Conservation (phyloP, 805 yeast species). For the Saccharomycopsis guyanensis region DNA sequence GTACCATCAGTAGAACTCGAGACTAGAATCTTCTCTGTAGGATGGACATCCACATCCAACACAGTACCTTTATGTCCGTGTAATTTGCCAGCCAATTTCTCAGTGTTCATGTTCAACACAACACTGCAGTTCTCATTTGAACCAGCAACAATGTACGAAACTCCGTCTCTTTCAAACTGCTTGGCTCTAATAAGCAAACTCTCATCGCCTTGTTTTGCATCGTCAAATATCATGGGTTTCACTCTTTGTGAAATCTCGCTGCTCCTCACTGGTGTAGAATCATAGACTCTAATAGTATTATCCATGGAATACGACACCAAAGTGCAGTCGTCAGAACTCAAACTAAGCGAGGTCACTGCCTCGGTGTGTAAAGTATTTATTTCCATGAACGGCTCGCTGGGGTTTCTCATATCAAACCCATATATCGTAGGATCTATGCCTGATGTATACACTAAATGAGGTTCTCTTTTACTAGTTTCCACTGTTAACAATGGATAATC, state of each 20-base stretch:
- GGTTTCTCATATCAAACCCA: conserved; percentile 50
- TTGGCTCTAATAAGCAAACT: conserved; percentile 42
- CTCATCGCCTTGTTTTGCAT: conserved; percentile 48
- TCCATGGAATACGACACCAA: conserved; percentile 48
- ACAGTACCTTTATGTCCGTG: conserved; percentile 59
- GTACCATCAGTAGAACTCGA: conserved; percentile 52
- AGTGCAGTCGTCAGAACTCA: conserved; percentile 40
- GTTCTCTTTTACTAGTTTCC: conserved; percentile 23
- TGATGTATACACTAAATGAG: neutral
- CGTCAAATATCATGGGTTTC: conserved; percentile 45
- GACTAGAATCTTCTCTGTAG: conserved; percentile 33
- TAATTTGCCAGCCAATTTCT: conserved; percentile 39
- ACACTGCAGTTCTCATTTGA: conserved; percentile 53
- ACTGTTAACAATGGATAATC: conserved; percentile 56
- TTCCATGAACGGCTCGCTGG: conserved; percentile 37
- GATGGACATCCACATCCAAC: conserved; percentile 51
- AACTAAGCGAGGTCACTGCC: conserved; percentile 46
- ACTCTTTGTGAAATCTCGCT: conserved; percentile 30
- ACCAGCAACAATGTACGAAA: conserved; percentile 42
- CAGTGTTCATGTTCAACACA: conserved; percentile 51
- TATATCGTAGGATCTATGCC: conserved; percentile 63
- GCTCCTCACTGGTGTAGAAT: conserved; percentile 30
- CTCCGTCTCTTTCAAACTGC: conserved; percentile 4
- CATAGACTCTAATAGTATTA: conserved; percentile 49
- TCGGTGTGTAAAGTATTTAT: conserved; percentile 39